Conservation (phyloP, 2,329 filamentous ascomycete species). For the Fusarium oxysporum region DNA sequence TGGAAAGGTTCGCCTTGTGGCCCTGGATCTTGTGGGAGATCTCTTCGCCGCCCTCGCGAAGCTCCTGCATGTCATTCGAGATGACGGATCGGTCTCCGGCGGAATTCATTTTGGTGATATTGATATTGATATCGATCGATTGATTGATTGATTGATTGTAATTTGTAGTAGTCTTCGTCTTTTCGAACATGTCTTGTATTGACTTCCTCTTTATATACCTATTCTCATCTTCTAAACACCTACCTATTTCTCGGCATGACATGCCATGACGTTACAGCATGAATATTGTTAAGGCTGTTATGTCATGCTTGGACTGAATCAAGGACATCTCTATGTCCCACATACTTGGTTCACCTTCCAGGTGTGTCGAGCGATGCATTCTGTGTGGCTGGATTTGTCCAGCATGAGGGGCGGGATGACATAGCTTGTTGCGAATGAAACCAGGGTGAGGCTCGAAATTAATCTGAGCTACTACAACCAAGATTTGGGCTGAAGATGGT, state of each 20-base stretch:
- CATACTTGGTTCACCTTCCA: not conserved
- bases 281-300: slow-evolving; percentile 16
- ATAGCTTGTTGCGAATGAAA: slow-evolving; percentile 5
- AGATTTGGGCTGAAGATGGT: not conserved
- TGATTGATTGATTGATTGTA: not conserved
- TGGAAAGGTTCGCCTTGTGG: slow-evolving; percentile 61
- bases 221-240: not conserved
- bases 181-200: not conserved
- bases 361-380: slow-evolving; percentile 9
- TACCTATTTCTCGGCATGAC: not conserved
- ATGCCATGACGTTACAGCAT: slow-evolving; percentile 29
- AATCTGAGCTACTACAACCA: not conserved
- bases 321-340: slow-evolving; percentile 13
- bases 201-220: slow-evolving; percentile 12
- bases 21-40: slow-evolving; percentile 49
- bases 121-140: not conserved
- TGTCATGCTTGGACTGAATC: slow-evolving; percentile 31
- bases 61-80: slow-evolving; percentile 57
- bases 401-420: slow-evolving; percentile 19
- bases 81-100: slow-evolving; percentile 54
- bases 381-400: slow-evolving; percentile 16
- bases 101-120: slow-evolving; percentile 41
- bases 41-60: slow-evolving; percentile 46
- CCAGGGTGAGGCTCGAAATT: not conserved
- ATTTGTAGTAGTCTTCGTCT: not conserved